Percentiles rank a stretch among this genome's conserved stretches.
phyloP scores from a whole-genome alignment of 2,329 filamentous ascomycete genomes.

The Phialophora macrospora region DNA sequence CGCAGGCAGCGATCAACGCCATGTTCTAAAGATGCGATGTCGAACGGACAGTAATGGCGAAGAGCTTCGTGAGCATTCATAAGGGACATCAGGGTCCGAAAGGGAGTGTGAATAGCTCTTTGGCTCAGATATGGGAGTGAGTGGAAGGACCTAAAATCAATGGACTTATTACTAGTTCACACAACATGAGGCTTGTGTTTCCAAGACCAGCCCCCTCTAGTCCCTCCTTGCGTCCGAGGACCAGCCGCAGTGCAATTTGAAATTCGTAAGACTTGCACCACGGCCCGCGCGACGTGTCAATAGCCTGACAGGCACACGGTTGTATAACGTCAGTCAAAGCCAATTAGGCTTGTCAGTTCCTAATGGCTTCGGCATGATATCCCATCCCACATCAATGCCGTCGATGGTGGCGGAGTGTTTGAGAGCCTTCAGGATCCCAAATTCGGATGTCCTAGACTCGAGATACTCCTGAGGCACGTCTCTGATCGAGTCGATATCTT shows the following conservation, averaged over 20 bases:
- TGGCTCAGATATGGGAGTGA: not conserved
- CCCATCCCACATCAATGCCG: slow-evolving; percentile 55
- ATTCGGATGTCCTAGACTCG: slow-evolving; percentile 53
- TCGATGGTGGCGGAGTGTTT: slow-evolving; percentile 56
- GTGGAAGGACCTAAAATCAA: not conserved
- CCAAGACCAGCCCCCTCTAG: not conserved
- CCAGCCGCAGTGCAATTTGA: not conserved
- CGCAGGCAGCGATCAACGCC: slow-evolving; percentile 7
- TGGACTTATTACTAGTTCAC: not conserved
- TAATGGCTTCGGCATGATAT: slow-evolving; percentile 57
- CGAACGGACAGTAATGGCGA: not conserved
- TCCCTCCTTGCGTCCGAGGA: not conserved
- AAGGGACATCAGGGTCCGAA: not conserved
- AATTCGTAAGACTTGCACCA: not conserved
- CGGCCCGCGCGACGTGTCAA: not conserved
- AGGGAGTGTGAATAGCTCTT: not conserved
- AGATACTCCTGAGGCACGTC: slow-evolving; percentile 46
- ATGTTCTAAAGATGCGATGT: not conserved
- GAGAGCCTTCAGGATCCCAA: slow-evolving; percentile 56
- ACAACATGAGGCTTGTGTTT: not conserved
- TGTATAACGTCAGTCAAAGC: slow-evolving; percentile 8
- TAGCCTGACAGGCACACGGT: not conserved
- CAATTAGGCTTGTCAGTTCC: slow-evolving; percentile 50
- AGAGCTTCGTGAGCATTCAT: not conserved
- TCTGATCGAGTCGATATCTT: slow-evolving; percentile 42